Conservation (phyloP, 257 asterid species). For the Fraxinus pennsylvanica region DNA sequence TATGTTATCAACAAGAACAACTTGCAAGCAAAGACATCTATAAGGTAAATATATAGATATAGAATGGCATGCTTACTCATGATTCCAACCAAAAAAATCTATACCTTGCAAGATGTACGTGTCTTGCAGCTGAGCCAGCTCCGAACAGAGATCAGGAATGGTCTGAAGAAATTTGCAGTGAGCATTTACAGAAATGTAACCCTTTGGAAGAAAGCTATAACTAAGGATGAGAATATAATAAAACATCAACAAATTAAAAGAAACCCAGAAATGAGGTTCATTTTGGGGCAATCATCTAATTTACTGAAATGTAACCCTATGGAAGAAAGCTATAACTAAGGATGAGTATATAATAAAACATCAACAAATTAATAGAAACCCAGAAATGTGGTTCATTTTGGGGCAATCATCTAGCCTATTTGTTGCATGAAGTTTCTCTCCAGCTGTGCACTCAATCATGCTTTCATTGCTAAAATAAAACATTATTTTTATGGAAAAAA, state of each 20-base stretch:
- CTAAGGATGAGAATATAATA: background rate
- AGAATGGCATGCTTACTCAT: constrained; percentile 15
- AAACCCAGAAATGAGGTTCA: background rate
- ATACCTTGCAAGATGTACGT: constrained; percentile 95
- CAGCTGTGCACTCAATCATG: constrained; percentile 1
- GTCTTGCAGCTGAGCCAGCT: constrained; percentile 97
- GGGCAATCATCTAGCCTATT: constrained; percentile 8
- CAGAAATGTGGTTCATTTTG: background rate
- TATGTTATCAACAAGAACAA: constrained; percentile 16
- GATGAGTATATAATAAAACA: background rate
- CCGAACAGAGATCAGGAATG: constrained; percentile 95
- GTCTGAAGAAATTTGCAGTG: constrained; percentile 53
- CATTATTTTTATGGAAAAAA: no score
- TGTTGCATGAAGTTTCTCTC: background rate
- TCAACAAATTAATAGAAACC: constrained; percentile 8
- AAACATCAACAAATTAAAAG: background rate
- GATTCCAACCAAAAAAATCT: constrained; percentile 24
- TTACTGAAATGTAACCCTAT: background rate
- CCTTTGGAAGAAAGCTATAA: constrained; percentile 4
- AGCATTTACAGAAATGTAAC: constrained; percentile 20
- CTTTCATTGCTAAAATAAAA: background rate
- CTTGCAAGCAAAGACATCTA: constrained; percentile 14
- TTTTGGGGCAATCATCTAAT: constrained; percentile 11
- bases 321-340: constrained; percentile 12
- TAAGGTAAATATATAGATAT: constrained; percentile 12